Evolutionary conservation across 495 filamentous ascomycete genomes (phyloP), one percentile per base, ranked within the genome.

Genomic region (Podospora conica): DNA sequence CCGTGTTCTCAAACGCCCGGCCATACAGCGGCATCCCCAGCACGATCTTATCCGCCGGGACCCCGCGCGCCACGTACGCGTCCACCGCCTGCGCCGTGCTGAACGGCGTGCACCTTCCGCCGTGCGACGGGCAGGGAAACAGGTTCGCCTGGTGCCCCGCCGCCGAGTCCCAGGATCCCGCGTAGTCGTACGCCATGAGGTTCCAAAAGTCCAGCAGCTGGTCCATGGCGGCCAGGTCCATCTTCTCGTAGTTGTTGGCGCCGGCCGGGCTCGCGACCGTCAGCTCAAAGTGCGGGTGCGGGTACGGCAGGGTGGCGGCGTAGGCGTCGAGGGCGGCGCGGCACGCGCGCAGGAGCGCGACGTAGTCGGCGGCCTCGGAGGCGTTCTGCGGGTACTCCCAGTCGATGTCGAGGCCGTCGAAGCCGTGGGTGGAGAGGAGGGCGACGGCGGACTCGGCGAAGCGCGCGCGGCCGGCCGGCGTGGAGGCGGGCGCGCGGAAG

Each of bases 1-100:
- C 81, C 0, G 95, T 97, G 48, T 84, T 81, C 68, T 85, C 79
- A 72, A 97, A 98, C 9, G 93, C 86, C 9, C 94, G 87, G 10
- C 95, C 94, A 71, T 97, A 98, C 9, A 97, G 78, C 10, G 95
- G 94, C 88, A 97, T 93, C 18, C 94, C 95, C 31, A 97, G 71
- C 9, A 96, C 87, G 57, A 98, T 88, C 79, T 96, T 96, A 60
- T 75, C 63, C 0, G 83, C 68, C 0, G 76, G 72, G 0, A 97
- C 86, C 0, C 90, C 90, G 15, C 81, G 79, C 1, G 75, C 75
- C 60, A 85, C 77, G 78, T 97, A 97, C 69, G 88, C 80, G 21
- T 84, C 77, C 3, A 92, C 78, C 1, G 91, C 91, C 23, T 79
- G 77, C 11, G 86, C 81, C n/a, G 88, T 89, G 77, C 80, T 89